Conservation (phyloP, 371 early-diverging fungal species). For the Zychaea mexicana region DNA sequence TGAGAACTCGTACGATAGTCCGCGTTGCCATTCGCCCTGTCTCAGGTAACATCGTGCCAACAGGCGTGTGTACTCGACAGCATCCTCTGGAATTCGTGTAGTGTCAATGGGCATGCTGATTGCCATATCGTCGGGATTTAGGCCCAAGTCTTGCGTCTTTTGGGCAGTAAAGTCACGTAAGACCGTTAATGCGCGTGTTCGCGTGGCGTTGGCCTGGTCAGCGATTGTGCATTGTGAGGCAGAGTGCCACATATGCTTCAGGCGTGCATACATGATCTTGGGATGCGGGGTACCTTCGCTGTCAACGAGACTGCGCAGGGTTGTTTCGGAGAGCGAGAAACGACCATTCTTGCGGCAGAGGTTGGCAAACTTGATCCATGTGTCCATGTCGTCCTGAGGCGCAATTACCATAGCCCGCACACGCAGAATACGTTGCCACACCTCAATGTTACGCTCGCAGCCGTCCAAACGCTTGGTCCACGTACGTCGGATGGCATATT, state of each 20-base stretch:
- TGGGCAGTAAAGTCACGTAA: conserved; percentile 68
- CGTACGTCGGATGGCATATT: conserved; percentile 77
- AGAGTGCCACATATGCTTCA: conserved; percentile 94
- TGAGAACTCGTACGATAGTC: conserved; percentile 76
- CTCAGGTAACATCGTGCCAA: conserved; percentile 92
- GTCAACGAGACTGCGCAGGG: conserved; percentile 63
- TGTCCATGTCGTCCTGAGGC: conserved; percentile 91
- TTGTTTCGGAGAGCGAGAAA: conserved; percentile 82
- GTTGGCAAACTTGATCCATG: conserved; percentile 96
- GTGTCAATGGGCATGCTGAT: conserved; percentile 55
- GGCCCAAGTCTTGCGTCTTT: conserved; percentile 60
- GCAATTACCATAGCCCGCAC: conserved; percentile 89
- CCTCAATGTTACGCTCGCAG: conserved; percentile 92
- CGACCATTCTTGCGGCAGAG: conserved; percentile 92
- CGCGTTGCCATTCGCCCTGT: conserved; percentile 92
- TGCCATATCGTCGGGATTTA: conserved; percentile 62
- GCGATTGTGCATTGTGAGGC: conserved; percentile 41
- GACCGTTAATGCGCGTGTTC: conserved; percentile 57
- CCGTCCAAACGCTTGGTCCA: conserved; percentile 90
- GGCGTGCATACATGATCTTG: conserved; percentile 89
- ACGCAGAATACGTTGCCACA: conserved; percentile 93
- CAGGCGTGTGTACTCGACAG: conserved; percentile 57
- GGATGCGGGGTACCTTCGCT: conserved; percentile 57
- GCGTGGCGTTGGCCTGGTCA: conserved; percentile 57
- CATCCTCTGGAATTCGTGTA: conserved; percentile 52